Base-by-base conservation (phyloP, 805 yeast species). In the Scheffersomyces coipomensis region DNA sequence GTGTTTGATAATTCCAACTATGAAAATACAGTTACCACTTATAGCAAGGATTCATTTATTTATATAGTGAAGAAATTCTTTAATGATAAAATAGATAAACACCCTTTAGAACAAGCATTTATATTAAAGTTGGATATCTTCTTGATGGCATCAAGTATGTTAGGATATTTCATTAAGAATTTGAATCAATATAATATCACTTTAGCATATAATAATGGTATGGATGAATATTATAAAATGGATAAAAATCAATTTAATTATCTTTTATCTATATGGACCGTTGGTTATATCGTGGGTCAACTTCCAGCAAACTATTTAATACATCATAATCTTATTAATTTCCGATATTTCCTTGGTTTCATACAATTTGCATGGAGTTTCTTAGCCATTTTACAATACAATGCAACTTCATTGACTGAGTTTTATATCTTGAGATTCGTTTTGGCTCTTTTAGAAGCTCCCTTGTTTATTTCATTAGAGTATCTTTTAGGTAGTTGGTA, bases 401-500 rank as follows among this genome's bases (percentile, higher is more conserved):
- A 44, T 32, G 39, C 58, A 19, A 42, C 33, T 42, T 47, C 24
- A 56, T 52, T 37, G 46, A 46, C 46, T 8, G 47, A 55, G 1
- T 34, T 60, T 13, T 59, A 59, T 38, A 58, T 53, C 1, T 21
- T 60, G 4, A 46, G 73, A 44, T 62, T 71, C 27, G 40, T 69
- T 4, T 39, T 71, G 17, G 80, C 79, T 1, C 49, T 75, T 18
- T 46, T 62, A 10, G 79, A 74, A 41, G 62, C 74, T 13, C 78
- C 77, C 0, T 72, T 65, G 45, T 74, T 73, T 52, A 83, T 88
- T 4, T 78, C 78, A 17, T 67, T 78, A 39, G 83, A 80, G 47
- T 79, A 76, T 46, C 58, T 78, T 34, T 51, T 60, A 8, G 65
- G 65, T 15, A 49, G 54, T n/a, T 50, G 52, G 39, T 57, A 57